Percentiles rank a stretch among this genome's conserved stretches.
phyloP scores from a whole-genome alignment of 768 basidiomycete genomes.

The Dictyophora rubrovolvata region DNA sequence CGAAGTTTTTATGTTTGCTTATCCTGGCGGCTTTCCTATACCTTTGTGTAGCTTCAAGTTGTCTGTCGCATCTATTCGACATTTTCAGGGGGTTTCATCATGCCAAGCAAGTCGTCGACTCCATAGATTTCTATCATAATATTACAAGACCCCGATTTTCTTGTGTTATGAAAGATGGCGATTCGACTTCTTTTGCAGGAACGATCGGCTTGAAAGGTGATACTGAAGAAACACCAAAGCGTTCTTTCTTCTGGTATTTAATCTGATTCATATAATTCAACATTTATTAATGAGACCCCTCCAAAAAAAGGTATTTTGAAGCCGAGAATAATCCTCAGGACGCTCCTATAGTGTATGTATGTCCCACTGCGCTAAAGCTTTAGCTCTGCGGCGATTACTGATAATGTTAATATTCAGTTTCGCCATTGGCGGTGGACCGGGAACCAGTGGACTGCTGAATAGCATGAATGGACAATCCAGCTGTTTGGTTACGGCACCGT shows the following conservation, averaged over 20 bases:
- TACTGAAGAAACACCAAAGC: slow-evolving; percentile 15
- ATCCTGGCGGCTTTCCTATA: no score
- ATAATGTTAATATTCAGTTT: slow-evolving; percentile 15
- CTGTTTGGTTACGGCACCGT: slow-evolving; percentile 15
- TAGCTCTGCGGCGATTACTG: neutral
- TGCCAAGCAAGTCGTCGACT: no score
- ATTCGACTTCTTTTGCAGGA: slow-evolving; percentile 17
- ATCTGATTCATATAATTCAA: no score
- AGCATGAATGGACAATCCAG: slow-evolving; percentile 20
- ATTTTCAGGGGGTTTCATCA: no score
- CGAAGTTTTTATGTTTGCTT: no score
- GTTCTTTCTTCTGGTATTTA: slow-evolving; percentile 12
- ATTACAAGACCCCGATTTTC: neutral
- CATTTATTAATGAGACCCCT: no score
- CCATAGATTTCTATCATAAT: neutral
- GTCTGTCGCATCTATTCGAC: no score
- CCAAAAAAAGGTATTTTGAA: slow-evolving; percentile 21
- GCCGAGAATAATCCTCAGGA: slow-evolving; percentile 19
- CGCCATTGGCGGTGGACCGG: slow-evolving; percentile 27
- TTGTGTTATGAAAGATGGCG: slow-evolving; percentile 6
- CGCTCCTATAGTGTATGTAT: slow-evolving; percentile 23
- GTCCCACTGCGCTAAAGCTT: neutral
- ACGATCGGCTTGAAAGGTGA: slow-evolving; percentile 24
- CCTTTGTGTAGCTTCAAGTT: no score
- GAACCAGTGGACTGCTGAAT: slow-evolving; percentile 22